Percentiles rank a stretch among this genome's conserved stretches.
Conservation (phyloP, 768 basidiomycete genomes). For the Tricholoma sp. region DNA sequence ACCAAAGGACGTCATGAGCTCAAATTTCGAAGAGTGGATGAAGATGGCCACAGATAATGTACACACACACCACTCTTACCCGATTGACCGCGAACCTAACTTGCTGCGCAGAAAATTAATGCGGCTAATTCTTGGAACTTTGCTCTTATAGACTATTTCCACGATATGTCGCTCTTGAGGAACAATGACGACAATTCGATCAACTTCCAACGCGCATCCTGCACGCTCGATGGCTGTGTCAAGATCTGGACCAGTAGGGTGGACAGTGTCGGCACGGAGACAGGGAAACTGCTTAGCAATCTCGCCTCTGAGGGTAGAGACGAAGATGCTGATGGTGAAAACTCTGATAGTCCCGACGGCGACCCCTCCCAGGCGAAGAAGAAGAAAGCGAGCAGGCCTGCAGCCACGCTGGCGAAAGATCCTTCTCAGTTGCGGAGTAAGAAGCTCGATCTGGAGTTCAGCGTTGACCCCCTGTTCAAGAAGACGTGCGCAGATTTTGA, state of each 20-base stretch:
- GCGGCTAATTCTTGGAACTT: constrained; percentile 97
- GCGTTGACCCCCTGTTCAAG: constrained; percentile 93
- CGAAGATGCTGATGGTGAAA: constrained; percentile 57
- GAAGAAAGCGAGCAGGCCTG: constrained; percentile 65
- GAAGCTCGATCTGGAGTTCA: constrained; percentile 93
- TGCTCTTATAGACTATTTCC: constrained; percentile 97
- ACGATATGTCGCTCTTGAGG: constrained; percentile 93
- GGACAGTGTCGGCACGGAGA: constrained; percentile 95
- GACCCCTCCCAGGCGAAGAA: constrained; percentile 57
- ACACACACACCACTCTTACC: constrained; percentile 21
- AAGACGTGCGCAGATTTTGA: constrained; percentile 99
- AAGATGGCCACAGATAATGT: constrained; percentile 99
- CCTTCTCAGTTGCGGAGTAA: constrained; percentile 78
- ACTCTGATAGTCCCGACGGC: constrained; percentile 64
- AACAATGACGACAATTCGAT: constrained; percentile 94
- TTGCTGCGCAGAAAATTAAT: constrained; percentile 85
- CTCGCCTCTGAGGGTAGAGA: constrained; percentile 55
- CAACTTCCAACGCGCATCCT: constrained; percentile 98
- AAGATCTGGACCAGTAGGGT: constrained; percentile 99
- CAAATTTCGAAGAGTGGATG: constrained; percentile 99
- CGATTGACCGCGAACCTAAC: constrained; percentile 3
- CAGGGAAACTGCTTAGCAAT: constrained; percentile 90
- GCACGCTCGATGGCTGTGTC: constrained; percentile 96
- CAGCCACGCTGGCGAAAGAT: constrained; percentile 87
- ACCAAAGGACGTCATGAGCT: constrained; percentile 80